A percentile compares a stretch with the other conserved stretches of the same genome.
Conservation (phyloP, 2,329 filamentous ascomycete species). For the Albifimbria verrucaria region DNA sequence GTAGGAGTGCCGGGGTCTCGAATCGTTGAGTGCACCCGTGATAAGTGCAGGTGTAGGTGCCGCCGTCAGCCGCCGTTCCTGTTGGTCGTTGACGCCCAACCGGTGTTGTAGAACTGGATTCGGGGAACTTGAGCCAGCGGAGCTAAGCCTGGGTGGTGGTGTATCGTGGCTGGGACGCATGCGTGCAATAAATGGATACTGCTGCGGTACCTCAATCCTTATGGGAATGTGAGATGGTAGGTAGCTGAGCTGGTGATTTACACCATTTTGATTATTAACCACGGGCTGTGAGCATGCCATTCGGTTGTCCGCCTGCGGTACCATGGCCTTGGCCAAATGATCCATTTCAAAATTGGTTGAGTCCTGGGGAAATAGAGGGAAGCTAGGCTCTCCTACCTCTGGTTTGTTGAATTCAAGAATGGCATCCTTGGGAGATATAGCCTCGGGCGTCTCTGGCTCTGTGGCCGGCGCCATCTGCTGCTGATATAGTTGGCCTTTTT, state of each 20-base stretch:
- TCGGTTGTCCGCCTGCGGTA: conserved; percentile 10
- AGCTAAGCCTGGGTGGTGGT: no score
- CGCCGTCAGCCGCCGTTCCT: no score
- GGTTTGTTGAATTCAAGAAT: conserved; percentile 78
- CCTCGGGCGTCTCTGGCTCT: conserved; percentile 61
- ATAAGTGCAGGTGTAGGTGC: no score
- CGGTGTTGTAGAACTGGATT: no score
- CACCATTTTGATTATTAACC: conserved; percentile 14
- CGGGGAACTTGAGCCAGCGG: no score
- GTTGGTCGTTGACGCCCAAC: no score
- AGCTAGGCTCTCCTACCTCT: conserved; percentile 62
- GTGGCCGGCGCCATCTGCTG: conserved; percentile 37
- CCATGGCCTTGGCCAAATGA: conserved; percentile 32
- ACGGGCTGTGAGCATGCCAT: conserved; percentile 17
- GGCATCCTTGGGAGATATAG: conserved; percentile 93
- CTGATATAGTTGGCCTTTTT: conserved; percentile 48
- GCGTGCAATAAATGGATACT: no score
- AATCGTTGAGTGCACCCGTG: conserved; percentile 86
- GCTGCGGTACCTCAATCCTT: no score
- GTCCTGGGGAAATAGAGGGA: conserved; percentile 71
- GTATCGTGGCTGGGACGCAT: no score
- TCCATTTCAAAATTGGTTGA: conserved; percentile 44
- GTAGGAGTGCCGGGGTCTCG: conserved; percentile 78
- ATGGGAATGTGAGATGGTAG: conserved; percentile 51
- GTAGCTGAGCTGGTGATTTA: conserved; percentile 20